Base-by-base conservation (phyloP, 805 yeast genomes). In the Maudiozyma pseudohumilis region DNA sequence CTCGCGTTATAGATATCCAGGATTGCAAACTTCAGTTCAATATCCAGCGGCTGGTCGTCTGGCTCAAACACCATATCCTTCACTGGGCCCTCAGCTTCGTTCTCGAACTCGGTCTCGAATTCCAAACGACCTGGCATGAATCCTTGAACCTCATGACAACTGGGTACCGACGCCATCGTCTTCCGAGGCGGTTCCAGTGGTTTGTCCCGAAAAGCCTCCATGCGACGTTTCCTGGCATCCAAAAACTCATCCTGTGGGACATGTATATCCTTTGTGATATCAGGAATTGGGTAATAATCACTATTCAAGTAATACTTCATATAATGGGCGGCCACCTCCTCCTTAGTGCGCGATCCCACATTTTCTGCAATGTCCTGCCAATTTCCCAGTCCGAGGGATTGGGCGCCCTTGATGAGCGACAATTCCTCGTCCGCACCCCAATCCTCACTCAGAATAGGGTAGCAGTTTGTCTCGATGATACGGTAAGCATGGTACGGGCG, bases 341-440 rank as follows among this genome's bases (percentile, higher is more conserved):
- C 96, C 56, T 84, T 86, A 10, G 86, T 75, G 43, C 97, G 62
- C 28, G 88, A 85, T 10, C 97, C 97, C 39, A 94, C 84, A 54
- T 85, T 95, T 55, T 92, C 97, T 9, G 95, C 81, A n/a, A 94
- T 75, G 58, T 92, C 98, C 53, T 85, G 95, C 98, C 98, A 92
- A 57, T 88, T 87, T 2, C 99, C 99, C 39, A 92, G 59, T 0
- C 99, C 98, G 32, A 75, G 71, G 8, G 84, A 80, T 59, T 92
- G 96, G 31, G 94, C 80, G 7, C 96, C 97, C 58, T 87, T 95
- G 11, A 94, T 73, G 41, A 92, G 65, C 23, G 85, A 68, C 40
- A 88, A 56, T 60, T 92, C 99, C 59, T 92, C 99, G 63, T 92
- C 98, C 1, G 98, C 98, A 26, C 98, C 99, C 97, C 98, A 92